Evolutionary conservation across 2,329 filamentous ascomycete genomes (phyloP), one percentile per base, ranked within the genome.

Genomic region (Talaromyces pinophilus): DNA sequence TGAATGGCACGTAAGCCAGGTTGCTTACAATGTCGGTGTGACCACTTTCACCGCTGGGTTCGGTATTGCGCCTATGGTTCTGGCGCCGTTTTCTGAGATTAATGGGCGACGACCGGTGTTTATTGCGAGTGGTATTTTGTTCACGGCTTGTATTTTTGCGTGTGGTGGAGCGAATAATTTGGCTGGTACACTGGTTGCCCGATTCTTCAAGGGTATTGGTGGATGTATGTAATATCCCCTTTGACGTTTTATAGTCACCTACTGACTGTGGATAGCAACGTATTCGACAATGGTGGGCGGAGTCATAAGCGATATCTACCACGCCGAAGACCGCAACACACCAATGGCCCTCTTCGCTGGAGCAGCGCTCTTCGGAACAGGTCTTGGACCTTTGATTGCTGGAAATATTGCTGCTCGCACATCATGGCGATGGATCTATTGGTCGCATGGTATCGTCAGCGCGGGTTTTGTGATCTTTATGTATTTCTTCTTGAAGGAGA

Each of bases 221-320:
- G 89, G 87, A 5, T 92, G 89, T 59, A 88, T 84, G 82, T 82
- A 30, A 30, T 13, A 30, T 59, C 22, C 44, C 44, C 0, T 73
- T 72, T 0, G 62, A 76, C 44, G 30, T 46, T 13, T 13, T 13
- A 22, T 35, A 44, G 15, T 6, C 11, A 15, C 17, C 7, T 28
- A 52, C 30, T 52, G 8, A 62, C 57, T 30, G 25, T 19, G n/a
- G 30, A n/a, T 44, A 81, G 78, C 75, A 40, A 88, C 86, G 0
- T 96, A 96, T 74, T 92, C 90, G 54, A 95, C 92, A 25, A 93
- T 97, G 85, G 90, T 96, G 0, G 93, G 93, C n/a, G 93, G 93
- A 3, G 91, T 97, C 3, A 90, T 97, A 48, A 90, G 90, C 61
- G 93, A 97, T 73, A 86, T 97, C 67, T 97, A 93, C 80, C 86